Percentiles rank a stretch among this genome's conserved stretches.
Evolutionary conservation across 2,329 filamentous ascomycete genomes (phyloP).

Genomic region (Monascus ruber): DNA sequence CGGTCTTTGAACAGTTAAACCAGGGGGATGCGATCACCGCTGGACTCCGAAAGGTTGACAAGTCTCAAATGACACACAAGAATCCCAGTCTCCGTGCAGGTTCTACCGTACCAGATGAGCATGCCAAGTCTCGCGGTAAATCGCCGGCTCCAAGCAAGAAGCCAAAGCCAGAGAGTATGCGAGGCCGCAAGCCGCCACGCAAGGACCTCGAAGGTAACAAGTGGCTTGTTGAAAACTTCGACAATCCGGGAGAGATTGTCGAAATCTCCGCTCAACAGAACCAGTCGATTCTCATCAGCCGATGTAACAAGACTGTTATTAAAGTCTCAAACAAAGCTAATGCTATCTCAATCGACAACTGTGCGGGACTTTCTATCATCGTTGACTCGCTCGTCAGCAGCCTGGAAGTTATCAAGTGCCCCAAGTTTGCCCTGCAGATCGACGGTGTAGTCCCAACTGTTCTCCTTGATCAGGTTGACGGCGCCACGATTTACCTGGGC

Average conservation of each 20-base stretch:
- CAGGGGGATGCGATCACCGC: slow-evolving; percentile 79
- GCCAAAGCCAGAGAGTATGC: slow-evolving; percentile 76
- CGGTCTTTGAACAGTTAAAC: slow-evolving; percentile 88
- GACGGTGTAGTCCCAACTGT: slow-evolving; percentile 76
- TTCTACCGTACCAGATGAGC: slow-evolving; percentile 53
- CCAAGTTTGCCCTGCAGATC: slow-evolving; percentile 90
- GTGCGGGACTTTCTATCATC: slow-evolving; percentile 67
- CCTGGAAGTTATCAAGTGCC: slow-evolving; percentile 88
- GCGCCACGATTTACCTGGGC: slow-evolving; percentile 75
- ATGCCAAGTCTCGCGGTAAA: slow-evolving; percentile 52
- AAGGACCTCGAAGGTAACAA: slow-evolving; percentile 81
- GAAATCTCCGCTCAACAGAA: slow-evolving; percentile 71
- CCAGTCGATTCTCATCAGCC: slow-evolving; percentile 84
- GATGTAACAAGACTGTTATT: slow-evolving; percentile 82
- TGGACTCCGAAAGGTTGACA: slow-evolving; percentile 84
- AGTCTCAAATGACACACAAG: slow-evolving; percentile 96
- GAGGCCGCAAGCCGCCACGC: slow-evolving; percentile 66
- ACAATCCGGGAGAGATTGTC: slow-evolving; percentile 61
- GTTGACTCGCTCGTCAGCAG: slow-evolving; percentile 83
- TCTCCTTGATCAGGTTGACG: slow-evolving; percentile 85
- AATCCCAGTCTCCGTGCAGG: slow-evolving; percentile 74
- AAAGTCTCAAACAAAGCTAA: slow-evolving; percentile 90
- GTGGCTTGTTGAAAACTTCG: slow-evolving; percentile 93
- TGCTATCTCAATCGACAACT: slow-evolving; percentile 92
- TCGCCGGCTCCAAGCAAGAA: slow-evolving; percentile 82